Evolutionary conservation across 106 monocot species (phyloP), one percentile per base, ranked within the genome.

Genomic region (Dendrobium nobile): DNA sequence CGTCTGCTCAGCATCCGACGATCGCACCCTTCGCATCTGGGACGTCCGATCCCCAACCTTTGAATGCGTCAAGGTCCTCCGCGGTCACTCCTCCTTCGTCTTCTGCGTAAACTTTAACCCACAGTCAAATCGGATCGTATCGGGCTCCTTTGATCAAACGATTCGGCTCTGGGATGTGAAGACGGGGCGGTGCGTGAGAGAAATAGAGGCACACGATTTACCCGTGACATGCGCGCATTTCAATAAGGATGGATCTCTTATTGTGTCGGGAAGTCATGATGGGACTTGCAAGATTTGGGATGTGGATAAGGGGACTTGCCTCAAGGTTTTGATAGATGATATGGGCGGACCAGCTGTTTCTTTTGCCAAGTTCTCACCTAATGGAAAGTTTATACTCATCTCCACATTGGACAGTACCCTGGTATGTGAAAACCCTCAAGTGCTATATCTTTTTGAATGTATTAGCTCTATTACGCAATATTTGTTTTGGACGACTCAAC

Each of bases 1-100:
- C 88, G 75, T 99, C 74, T 92, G 89, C 86, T 99, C 99, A 72
- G 93, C 93, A 82, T 99, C 99, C 78, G 99, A 99, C 85, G 99
- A 99, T 87, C 83, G 88, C 44, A 89, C 97, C 72, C 84, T 98
- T 54, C 90, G 91, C 65, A 88, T 98, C 78, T 98, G 92, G 92
- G 90, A 90, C 81, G 82, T 85, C 81, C 85, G 84, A 28, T 26
- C 84, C 75, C 79, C 91, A 58, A 48, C 45, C 48, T 58, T 68
- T 67, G 86, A 85, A 55, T 98, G 94, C 82, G 83, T 98, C 78
- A 87, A 87, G 48, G 73, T 88, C 80, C 89, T 98, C 67, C 87
- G 85, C 40, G 92, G 92, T 54, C 99, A 99, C 81, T 19, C 85
- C 51, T 76, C 77, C 76, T 95, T 90, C 87, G 99, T 99, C 54